A percentile compares a stretch with the other conserved stretches of the same genome.
Conservation (phyloP, 1,139 yeast genomes). For the Spathaspora sp. region DNA sequence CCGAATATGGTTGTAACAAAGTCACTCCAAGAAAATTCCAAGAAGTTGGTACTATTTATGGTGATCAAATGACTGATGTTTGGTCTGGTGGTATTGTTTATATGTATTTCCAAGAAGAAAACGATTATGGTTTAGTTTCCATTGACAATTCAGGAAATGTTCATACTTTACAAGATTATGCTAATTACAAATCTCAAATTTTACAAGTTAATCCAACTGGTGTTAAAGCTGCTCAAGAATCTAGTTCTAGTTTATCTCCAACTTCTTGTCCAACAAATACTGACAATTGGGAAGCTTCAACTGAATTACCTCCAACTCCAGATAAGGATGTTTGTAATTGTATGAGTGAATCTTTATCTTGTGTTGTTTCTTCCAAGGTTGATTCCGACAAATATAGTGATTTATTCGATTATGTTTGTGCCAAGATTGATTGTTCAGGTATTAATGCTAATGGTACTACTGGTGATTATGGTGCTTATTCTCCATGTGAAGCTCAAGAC, state of each 20-base stretch:
- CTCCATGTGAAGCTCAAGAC: constrained; percentile 58
- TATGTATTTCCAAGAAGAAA: constrained; percentile 84
- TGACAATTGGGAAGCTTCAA: constrained; percentile 53
- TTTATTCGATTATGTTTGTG: constrained; percentile 55
- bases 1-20: constrained; percentile 90
- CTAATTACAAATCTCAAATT: constrained; percentile 56
- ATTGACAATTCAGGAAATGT: constrained; percentile 40
- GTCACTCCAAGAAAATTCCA: constrained; percentile 64
- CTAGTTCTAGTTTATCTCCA: constrained; percentile 20
- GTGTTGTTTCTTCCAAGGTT: constrained; percentile 50
- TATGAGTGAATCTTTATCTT: constrained; percentile 44
- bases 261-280: constrained; percentile 54
- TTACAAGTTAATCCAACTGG: constrained; percentile 49
- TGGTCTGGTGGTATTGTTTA: constrained; percentile 94
- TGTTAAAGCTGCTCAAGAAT: constrained; percentile 26
- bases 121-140: constrained; percentile 76
- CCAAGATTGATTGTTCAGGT: constrained; percentile 48
- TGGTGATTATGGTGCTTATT: constrained; percentile 62
- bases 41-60: constrained; percentile 64
- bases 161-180: constrained; percentile 47
- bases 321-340: constrained; percentile 61
- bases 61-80: constrained; percentile 66
- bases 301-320: constrained; percentile 68
- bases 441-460: constrained; percentile 58
- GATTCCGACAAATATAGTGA: constrained; percentile 49